These are phyloP conservation scores for Anthoceros angustus DNA, from an alignment of 225 moss, liverwort and hornwort genomes.

Conservation along the genomic window DNA sequence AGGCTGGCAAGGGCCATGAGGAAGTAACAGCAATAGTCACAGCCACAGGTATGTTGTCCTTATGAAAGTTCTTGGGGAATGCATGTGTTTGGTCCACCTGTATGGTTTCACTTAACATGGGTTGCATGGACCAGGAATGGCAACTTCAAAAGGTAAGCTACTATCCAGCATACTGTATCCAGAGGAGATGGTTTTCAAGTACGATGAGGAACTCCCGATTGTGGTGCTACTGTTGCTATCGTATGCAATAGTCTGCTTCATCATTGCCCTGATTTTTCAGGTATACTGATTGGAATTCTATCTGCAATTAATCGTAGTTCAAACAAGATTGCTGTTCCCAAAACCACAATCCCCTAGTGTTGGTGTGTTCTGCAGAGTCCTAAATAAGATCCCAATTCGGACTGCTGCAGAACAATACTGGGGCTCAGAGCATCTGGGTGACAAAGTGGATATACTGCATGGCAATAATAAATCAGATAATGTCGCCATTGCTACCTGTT, in stretches of 20 bases:
- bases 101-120: background rate
- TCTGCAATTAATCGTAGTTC: background rate
- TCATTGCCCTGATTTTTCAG: constrained; percentile 43
- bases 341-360: too few species aligned
- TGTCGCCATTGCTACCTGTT: constrained; percentile 74
- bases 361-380: background rate
- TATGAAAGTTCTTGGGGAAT: background rate
- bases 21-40: constrained; percentile 57
- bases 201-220: constrained; percentile 72
- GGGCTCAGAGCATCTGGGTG: constrained; percentile 54
- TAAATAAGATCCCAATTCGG: background rate
- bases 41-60: constrained; percentile 37
- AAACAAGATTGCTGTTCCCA: background rate
- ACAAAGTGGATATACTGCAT: constrained; percentile 89
- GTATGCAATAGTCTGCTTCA: constrained; percentile 58
- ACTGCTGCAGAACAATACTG: constrained; percentile 32
- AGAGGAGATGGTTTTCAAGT: constrained; percentile 73
- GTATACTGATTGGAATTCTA: constrained; percentile 15
- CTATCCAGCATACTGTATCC: constrained; percentile 66
- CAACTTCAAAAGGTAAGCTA: constrained; percentile 69
- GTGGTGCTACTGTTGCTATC: constrained; percentile 45
- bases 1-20: constrained; percentile 47
- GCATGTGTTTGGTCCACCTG: background rate
- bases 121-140: constrained; percentile 33
- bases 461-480: constrained; percentile 64